Base-by-base conservation (phyloP, 805 yeast species). In the Nakazawaea anatomiae region DNA sequence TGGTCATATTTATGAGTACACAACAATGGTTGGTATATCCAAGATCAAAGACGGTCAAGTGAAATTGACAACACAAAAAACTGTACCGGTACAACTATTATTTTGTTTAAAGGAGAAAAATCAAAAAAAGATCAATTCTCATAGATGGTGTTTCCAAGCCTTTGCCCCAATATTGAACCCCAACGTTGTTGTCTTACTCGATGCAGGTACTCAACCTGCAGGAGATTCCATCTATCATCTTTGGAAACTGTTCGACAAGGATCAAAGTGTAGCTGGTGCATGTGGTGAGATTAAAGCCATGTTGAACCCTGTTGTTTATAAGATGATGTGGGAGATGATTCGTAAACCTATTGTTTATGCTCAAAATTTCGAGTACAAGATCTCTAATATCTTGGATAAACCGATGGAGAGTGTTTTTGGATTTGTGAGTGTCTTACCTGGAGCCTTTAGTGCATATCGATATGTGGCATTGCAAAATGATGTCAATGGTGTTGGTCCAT, bases 321-420 rank as follows among this genome's bases (percentile, higher is more conserved):
- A 42, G 30, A 8, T 39, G 14, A 9, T 46, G 44, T 43, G 45
- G 46, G 47, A 46, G 11, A 45, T 51, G 45, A n/a, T 51, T 27
- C 14, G 47, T n/a, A 46, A 42, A 38, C 98, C 99, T 7, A 68
- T 92, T 51, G 92, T 92, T 8, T 97, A 98, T 3, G 95, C 97
- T 0, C 98, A 94, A 66, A 92, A 92, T 67, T 92, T 94, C 66
- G 99, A 92, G 65, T 94, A 94, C 67, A 94, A 94, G 67, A 91
- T 90, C 73, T 89, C 97, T 5, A 94, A 92, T 65, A 89, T 92
- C 55, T 73, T 92, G 53, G 98, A 94, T 71, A 92, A 94, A 67
- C 97, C 99, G 0, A 86, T 90, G 76, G 99, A 92, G 66, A 85
- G 95, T 4, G 87, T 85, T 1, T 92, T 94, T 69, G 99, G 99